These are phyloP conservation scores for Aureobasidium sp. DNA, from an alignment of 2,329 filamentous ascomycete species.

Conservation along the genomic window DNA sequence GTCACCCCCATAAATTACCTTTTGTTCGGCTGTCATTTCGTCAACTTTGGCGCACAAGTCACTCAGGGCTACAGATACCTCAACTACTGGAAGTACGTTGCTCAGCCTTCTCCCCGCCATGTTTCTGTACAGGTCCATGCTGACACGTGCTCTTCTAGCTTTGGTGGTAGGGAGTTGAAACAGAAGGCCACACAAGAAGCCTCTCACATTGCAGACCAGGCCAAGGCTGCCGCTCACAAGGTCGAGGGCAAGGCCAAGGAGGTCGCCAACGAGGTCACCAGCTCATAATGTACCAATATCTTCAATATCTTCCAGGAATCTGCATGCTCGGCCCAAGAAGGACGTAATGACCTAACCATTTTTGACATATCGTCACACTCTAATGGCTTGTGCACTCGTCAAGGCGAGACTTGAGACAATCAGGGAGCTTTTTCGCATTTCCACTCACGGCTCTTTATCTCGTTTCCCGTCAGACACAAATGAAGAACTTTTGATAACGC, in stretches of 20 bases:
- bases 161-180: slow-evolving; percentile 39
- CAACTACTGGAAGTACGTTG: slow-evolving; percentile 48
- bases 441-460: background rate
- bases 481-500: too few species aligned
- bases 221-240: slow-evolving; percentile 20
- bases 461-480: background rate
- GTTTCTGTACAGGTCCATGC: background rate
- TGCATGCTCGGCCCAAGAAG: background rate
- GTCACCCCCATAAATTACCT: slow-evolving; percentile 60
- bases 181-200: slow-evolving; percentile 25
- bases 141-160: slow-evolving; percentile 20
- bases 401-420: background rate
- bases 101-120: background rate
- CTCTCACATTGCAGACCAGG: slow-evolving; percentile 4
- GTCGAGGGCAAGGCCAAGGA: slow-evolving; percentile 25
- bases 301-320: background rate
- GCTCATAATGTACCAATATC: slow-evolving; percentile 3
- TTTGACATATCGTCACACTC: background rate
- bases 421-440: background rate
- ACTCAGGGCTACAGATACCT: slow-evolving; percentile 57
- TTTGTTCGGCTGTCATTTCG: slow-evolving; percentile 59
- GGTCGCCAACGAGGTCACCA: slow-evolving; percentile 20
- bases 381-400: background rate
- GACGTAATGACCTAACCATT: background rate
- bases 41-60: slow-evolving; percentile 56